Evolutionary conservation across 495 filamentous ascomycete species (phyloP).

Genomic region (Neurospora hispaniola): DNA sequence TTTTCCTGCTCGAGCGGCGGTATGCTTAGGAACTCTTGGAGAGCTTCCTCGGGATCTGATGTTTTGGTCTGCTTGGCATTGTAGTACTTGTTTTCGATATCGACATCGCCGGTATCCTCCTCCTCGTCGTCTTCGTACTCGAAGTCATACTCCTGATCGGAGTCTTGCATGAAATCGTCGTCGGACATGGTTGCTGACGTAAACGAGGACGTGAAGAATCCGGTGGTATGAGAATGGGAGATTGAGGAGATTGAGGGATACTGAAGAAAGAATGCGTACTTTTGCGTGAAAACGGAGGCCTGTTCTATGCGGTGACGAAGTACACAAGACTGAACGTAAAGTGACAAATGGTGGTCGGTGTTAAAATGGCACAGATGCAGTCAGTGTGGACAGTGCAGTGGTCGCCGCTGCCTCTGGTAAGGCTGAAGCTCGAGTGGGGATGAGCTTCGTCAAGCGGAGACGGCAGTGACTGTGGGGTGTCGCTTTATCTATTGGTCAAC

Average conservation of each 20-base stretch:
- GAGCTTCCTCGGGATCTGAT: conserved; percentile 74
- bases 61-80: conserved; percentile 96
- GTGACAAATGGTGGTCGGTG: not conserved
- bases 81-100: conserved; percentile 99
- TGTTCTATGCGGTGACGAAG: not conserved
- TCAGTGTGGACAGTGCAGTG: not conserved
- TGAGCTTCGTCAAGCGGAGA: conserved; percentile 2
- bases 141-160: conserved; percentile 93
- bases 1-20: conserved; percentile 76
- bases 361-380: not conserved
- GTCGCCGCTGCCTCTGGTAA: conserved; percentile 5
- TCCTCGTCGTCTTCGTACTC: conserved; percentile 91
- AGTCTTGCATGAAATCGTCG: conserved; percentile 98
- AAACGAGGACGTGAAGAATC: not conserved
- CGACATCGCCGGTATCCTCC: conserved; percentile 77
- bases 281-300: not conserved
- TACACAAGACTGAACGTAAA: not conserved
- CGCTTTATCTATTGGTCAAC: conserved; percentile 13
- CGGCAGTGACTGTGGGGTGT: conserved; percentile 12
- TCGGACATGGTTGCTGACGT: conserved; percentile 61
- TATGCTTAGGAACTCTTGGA: conserved; percentile 83
- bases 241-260: not conserved
- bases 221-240: not conserved
- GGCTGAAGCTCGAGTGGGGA: conserved; percentile 12
- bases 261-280: not conserved